Evolutionary conservation across 768 basidiomycete species (phyloP).

Genomic region (Panus rudis): DNA sequence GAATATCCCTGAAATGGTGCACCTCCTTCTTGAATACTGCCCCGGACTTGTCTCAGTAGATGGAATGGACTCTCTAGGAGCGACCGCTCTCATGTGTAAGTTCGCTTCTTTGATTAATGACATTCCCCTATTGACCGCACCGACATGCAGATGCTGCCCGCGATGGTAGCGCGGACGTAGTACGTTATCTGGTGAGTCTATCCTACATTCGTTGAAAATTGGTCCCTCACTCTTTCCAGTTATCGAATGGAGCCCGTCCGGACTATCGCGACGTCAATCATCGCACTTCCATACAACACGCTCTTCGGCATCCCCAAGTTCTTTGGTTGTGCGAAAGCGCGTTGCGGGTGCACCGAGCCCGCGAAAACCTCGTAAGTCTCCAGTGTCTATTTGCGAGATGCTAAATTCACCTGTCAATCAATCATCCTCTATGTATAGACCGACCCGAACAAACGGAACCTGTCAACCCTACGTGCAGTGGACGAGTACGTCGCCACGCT

Average conservation of each 20-base stretch:
- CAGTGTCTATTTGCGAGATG: not conserved
- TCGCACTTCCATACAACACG: conserved; percentile 65
- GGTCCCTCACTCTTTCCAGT: conserved; percentile 27
- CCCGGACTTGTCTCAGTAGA: conserved; percentile 61
- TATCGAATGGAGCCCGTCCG: conserved; percentile 64
- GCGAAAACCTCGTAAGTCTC: conserved; percentile 48
- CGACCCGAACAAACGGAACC: not conserved
- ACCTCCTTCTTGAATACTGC: conserved; percentile 56
- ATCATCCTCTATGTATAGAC: conserved; percentile 3
- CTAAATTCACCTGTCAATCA: not conserved
- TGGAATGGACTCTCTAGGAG: conserved; percentile 66
- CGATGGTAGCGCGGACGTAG: conserved; percentile 62
- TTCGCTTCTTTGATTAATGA: conserved; percentile 14
- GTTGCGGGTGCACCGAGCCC: conserved; percentile 54
- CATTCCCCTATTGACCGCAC: conserved; percentile 2
- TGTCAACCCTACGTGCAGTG: conserved; percentile 1
- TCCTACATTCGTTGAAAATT: not conserved
- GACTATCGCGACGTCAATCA: conserved; percentile 69
- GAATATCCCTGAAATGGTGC: conserved; percentile 54
- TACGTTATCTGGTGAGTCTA: conserved; percentile 1
- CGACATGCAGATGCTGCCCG: conserved; percentile 61
- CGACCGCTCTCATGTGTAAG: conserved; percentile 83
- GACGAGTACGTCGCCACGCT: conserved; percentile 1
- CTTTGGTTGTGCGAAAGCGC: conserved; percentile 67
- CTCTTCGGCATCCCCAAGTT: conserved; percentile 51